Evolutionary conservation across 2,329 filamentous ascomycete species (phyloP).

Genomic region (Ophiostoma ulmi): DNA sequence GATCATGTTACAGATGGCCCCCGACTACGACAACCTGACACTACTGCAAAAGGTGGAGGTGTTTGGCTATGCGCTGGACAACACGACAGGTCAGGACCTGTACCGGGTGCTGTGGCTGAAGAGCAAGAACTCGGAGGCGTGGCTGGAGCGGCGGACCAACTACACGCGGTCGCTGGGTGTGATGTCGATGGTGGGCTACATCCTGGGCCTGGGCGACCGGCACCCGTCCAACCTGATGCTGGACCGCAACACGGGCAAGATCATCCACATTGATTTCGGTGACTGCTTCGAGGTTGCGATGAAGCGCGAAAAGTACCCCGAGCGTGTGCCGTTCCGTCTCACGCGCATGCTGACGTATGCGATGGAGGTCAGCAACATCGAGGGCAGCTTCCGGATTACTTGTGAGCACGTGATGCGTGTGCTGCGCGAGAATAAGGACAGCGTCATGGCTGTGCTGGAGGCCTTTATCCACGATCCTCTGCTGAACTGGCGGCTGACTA

Average conservation of each 20-base stretch:
- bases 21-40: constrained; percentile 96
- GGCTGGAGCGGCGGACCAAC: constrained; percentile 96
- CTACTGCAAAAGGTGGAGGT: constrained; percentile 99
- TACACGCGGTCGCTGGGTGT: constrained; percentile 95
- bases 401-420: constrained; percentile 99
- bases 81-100: constrained; percentile 96
- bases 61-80: constrained; percentile 97
- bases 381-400: constrained; percentile 95
- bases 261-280: constrained; percentile 98
- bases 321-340: constrained; percentile 93
- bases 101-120: constrained; percentile 98
- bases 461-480: constrained; percentile 99
- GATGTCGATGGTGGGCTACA: constrained; percentile 99
- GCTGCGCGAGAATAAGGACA: constrained; percentile 93
- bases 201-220: constrained; percentile 89
- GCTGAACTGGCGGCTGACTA: constrained; percentile 87
- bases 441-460: constrained; percentile 95
- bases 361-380: constrained; percentile 99
- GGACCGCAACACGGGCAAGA: constrained; percentile 90
- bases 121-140: constrained; percentile 95
- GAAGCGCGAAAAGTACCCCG: constrained; percentile 98
- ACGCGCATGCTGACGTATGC: constrained; percentile 99
- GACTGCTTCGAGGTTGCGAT: constrained; percentile 99
- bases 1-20: constrained; percentile 99
- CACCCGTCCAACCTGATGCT: constrained; percentile 98